Evolutionary conservation across 495 filamentous ascomycete species (phyloP).

Genomic region (Jackrogersella minutella): DNA sequence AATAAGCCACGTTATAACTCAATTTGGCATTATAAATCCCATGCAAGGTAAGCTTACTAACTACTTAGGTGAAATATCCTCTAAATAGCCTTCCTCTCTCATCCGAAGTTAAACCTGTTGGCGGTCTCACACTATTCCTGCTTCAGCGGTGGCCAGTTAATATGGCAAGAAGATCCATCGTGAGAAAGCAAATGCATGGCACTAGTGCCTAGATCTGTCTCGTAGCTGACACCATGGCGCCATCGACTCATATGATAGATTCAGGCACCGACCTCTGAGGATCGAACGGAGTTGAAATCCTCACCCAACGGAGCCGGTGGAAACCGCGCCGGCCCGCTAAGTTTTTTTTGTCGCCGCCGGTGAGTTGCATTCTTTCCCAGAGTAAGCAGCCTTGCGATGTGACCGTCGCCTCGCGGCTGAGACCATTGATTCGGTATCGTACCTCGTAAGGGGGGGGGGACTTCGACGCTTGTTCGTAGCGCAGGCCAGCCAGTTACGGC

Average conservation of each 20-base stretch:
- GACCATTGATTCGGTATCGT: slow-evolving; percentile 12
- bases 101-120: slow-evolving; percentile 19
- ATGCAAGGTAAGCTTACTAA: slow-evolving; percentile 24
- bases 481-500: slow-evolving; percentile 14
- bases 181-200: slow-evolving; percentile 2
- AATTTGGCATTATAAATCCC: slow-evolving; percentile 5
- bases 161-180: background rate
- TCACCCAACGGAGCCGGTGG: background rate
- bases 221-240: slow-evolving; percentile 12
- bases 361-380: background rate
- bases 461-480: background rate
- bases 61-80: slow-evolving; percentile 6
- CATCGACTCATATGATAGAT: slow-evolving; percentile 7
- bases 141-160: background rate
- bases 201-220: background rate
- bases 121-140: slow-evolving; percentile 13
- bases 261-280: too few species aligned
- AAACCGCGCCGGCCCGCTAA: background rate
- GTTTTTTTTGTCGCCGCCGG: background rate
- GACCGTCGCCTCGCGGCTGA: slow-evolving; percentile 4
- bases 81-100: slow-evolving; percentile 2
- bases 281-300: background rate
- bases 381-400: slow-evolving; percentile 28
- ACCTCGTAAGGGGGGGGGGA: background rate
- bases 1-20: slow-evolving; percentile 10